Conservation (phyloP, 2,329 filamentous ascomycete species). For the Ascochyta koolunga region DNA sequence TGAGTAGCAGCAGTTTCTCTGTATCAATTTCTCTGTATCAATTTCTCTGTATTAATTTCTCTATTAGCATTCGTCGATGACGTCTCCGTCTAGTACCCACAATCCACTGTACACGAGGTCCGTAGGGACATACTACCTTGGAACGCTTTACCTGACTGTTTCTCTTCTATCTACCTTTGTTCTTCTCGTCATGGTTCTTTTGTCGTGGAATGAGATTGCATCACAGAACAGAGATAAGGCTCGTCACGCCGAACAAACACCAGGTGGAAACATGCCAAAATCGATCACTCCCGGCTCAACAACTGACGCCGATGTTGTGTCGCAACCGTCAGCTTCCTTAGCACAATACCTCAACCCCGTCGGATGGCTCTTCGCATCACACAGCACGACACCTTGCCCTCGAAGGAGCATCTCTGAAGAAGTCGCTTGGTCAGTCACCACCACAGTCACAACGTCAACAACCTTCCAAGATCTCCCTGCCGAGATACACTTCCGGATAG, state of each 20-base stretch:
- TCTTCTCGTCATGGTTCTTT: neutral
- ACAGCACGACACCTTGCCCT: neutral
- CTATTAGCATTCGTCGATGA: neutral
- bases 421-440: no score
- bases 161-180: neutral
- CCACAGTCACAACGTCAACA: neutral
- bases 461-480: neutral
- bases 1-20: neutral
- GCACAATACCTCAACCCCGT: neutral
- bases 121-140: no score
- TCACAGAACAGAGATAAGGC: neutral
- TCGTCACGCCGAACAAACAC: neutral
- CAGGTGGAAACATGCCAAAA: neutral
- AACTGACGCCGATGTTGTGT: neutral
- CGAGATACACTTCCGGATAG: conserved; percentile 2
- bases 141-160: no score
- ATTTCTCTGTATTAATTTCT: neutral
- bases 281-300: neutral
- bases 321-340: neutral
- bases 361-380: neutral
- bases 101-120: neutral
- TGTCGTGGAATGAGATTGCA: neutral
- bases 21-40: neutral
- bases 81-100: neutral
- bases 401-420: neutral